Base-by-base conservation (phyloP, 257 asterid genomes). In the Mentha longifolia region DNA sequence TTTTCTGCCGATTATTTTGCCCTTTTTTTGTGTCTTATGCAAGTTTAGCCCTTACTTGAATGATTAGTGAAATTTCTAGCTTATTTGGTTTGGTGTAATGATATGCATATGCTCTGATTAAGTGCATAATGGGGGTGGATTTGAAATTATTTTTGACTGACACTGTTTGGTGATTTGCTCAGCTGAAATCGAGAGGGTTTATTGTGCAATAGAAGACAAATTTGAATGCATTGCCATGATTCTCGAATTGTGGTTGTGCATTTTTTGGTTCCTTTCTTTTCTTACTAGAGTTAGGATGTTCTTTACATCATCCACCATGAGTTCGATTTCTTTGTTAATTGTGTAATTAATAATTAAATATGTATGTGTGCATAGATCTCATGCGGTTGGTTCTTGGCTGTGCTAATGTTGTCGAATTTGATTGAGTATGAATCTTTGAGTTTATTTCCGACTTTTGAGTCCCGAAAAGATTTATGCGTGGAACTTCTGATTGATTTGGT, bases 21-120 rank as follows among this genome's bases (percentile, higher is more conserved):
- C 66, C 3, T 17, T 9, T 37, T 1, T 20, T 7, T 20, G 1
- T 6, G 19, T 8, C 62, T 58, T 10, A 42, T 10, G 12, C 12
- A 1, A 5, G 10, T 52, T 42, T 43, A 46, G 19, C 33, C 3
- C 10, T 19, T 50, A 11, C 39, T 39, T n/a, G 65, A 14, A 54
- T 33, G 68, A 11, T 52, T 76, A 9, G 37, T 47, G 13, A 7
- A 56, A 65, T 65, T 61, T n/a, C 33, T 62, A n/a, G 69, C 70
- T 37, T 8, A 56, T 14, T 13, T 9, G 20, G 51, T 9, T 13
- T 7, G 41, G 59, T 59, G 58, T 50, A 6, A 30, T 28, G 2
- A 28, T 28, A 35, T 35, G 50, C 16, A 19, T 33, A 28, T 31
- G 49, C 7, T 51, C 28, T 28, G 47, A 25, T 16, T 43, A 22